Evolutionary conservation across 176 grass and related monocot genomes (phyloP).

Genomic region (Eragrostis curvula): DNA sequence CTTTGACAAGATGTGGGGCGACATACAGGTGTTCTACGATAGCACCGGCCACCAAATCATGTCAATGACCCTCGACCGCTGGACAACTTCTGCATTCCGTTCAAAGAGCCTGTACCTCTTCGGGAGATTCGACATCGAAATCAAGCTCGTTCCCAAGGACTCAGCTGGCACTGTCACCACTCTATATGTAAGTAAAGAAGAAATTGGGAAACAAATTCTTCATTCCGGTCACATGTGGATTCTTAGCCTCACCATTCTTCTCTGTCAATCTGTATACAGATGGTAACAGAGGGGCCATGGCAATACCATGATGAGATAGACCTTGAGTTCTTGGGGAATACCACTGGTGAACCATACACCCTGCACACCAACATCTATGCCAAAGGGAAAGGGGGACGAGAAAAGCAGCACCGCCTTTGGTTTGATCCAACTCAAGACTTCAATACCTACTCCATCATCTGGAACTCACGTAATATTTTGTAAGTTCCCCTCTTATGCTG

Average conservation of each 20-base stretch:
- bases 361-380: conserved; percentile 76
- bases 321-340: conserved; percentile 72
- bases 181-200: conserved; percentile 55
- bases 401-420: conserved; percentile 70
- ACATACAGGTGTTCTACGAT: conserved; percentile 20
- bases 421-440: conserved; percentile 78
- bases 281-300: conserved; percentile 46
- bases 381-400: conserved; percentile 56
- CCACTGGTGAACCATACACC: conserved; percentile 56
- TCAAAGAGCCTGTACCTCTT: conserved; percentile 58
- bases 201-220: not conserved
- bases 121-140: conserved; percentile 65
- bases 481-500: conserved; percentile 24
- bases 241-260: conserved; percentile 34
- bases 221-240: conserved; percentile 5
- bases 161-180: conserved; percentile 68
- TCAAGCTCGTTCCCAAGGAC: conserved; percentile 55
- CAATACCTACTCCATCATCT: conserved; percentile 68
- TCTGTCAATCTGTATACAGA: not conserved
- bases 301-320: conserved; percentile 62
- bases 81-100: conserved; percentile 42
- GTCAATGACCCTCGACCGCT: conserved; percentile 45
- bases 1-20: conserved; percentile 54
- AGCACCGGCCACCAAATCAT: conserved; percentile 37
- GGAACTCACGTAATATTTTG: conserved; percentile 61